Base-by-base conservation (phyloP, 805 yeast genomes). In the Priceomyces carsonii region DNA sequence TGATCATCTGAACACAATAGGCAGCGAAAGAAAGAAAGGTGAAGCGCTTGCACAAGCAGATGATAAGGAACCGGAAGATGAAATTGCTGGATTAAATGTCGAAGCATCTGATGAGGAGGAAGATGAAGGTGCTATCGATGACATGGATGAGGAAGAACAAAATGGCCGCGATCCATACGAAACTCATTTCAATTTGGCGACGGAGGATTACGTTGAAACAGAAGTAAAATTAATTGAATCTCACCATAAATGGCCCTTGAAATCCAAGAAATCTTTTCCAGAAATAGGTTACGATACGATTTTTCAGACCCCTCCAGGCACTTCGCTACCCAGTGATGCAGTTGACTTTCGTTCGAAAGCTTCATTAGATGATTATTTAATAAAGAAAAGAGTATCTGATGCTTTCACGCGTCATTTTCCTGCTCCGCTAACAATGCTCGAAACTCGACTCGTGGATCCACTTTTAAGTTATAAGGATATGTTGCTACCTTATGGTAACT, bases 391-490 rank as follows among this genome's bases (percentile, higher is more conserved):
- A 34, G 48, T 65, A 3, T 26, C 43, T 8, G 48, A 46, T 16
- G 51, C 60, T 9, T 61, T 45, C 37, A 33, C 40, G 12, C 18
- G 29, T 7, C 30, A 43, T 4, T 41, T 49, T 32, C 37, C 51
- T 5, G 47, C 40, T 3, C 13, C 39, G 6, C 31, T 61, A 12
- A 23, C 42, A 10, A 38, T 41, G 7, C 36, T 79, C 16, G 90
- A 88, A 33, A 55, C 57, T 21, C 54, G 64, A 12, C 47, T 88
- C 2, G 69, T 83, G 6, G 77, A 79, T 17, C 82, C 90, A 1
- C 68, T 91, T 59, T 72, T 85, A 39, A 73, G 75, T 30, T 90
- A 93, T 59, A 75, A 76, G 43, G 96, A 90, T 55, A 54, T 90
- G 1, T 61, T 79, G 12, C 75, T 71, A 42, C 86, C 88, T 13